Evolutionary conservation across 2,329 filamentous ascomycete species (phyloP), one percentile per base, ranked within the genome.

Genomic region (Amylocarpus encephaloides): DNA sequence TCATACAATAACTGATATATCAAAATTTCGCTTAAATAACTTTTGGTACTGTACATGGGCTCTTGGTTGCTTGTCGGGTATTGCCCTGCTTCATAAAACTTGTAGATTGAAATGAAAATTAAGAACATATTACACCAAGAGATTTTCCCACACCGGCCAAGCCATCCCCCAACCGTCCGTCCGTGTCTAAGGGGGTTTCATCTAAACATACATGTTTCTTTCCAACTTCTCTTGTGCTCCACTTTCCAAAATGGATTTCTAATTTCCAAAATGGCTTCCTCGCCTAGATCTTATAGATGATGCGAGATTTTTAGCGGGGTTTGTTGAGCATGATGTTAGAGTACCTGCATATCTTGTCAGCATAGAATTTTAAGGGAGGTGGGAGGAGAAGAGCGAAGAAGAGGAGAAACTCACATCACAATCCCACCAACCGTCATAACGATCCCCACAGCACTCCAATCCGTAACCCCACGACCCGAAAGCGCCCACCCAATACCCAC

Each of bases 321-420:
- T 54, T 51, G 30, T 55, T 56, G 39, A 62, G 43, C 59, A 62
- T 62, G 46, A 62, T 55, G 30, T 59, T 57, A 13, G 59, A 62
- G 18, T 62, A 62, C 41, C 59, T 61, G 39, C 30, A 22, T 13
- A 35, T 42, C 19, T 22, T 16, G 46, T 46, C 13, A 42, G 26
- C 30, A 34, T 15, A 19, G 26, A 12, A 12, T 29, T 6, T 16
- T n/a, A 13, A 30, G 16, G 11, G 22, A 13, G 38, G 10, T 12
- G 39, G 13, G 13, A 18, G 9, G 22, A n/a, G 19, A 18, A 34
- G 26, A 32, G 34, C 12, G 18, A 19, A n/a, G n/a, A 29, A 43
- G 33, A 18, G 34, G n/a, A 19, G 18, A 44, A 34, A 60, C 57
- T 54, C 18, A 61, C 59, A 50, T 41, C 41, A 59, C 39, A 49